These are phyloP conservation scores for Suhomyces sp. DNA, from an alignment of 805 yeast species.

Conservation along the genomic window DNA sequence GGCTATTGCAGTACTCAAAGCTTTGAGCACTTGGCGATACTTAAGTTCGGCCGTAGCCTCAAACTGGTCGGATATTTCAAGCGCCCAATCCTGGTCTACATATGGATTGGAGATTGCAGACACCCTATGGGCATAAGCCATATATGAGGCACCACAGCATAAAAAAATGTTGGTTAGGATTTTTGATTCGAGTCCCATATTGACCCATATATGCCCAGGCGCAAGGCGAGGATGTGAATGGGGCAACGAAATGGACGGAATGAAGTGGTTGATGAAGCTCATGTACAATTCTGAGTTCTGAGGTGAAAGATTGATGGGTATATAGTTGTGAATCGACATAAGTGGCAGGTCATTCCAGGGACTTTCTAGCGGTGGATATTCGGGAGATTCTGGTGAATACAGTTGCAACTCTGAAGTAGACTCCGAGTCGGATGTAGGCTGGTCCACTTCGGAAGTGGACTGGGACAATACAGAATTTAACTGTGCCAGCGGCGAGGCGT, in stretches of 20 bases:
- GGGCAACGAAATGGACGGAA: constrained; percentile 15
- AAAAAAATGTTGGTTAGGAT: constrained; percentile 48
- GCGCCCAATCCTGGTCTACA: constrained; percentile 19
- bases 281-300: constrained; percentile 11
- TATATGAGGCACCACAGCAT: constrained; percentile 14
- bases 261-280: constrained; percentile 12
- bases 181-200: constrained; percentile 56
- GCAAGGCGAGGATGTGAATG: constrained; percentile 14
- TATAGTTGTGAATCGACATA: constrained; percentile 4
- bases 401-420: not conserved
- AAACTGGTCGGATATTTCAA: constrained; percentile 14
- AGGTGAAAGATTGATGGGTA: constrained; percentile 6
- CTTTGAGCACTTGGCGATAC: constrained; percentile 7
- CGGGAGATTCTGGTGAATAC: not conserved
- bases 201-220: constrained; percentile 26
- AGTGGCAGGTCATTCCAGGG: constrained; percentile 1
- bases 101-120: not conserved
- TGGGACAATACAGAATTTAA: not conserved
- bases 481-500: not conserved
- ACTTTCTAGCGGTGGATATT: not conserved
- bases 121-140: not conserved
- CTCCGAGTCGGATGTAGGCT: not conserved
- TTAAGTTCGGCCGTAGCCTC: constrained; percentile 8
- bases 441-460: not conserved
- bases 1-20: constrained; percentile 15